Evolutionary conservation across 805 yeast species (phyloP).

Genomic region (Zygotorulaspora sp.): DNA sequence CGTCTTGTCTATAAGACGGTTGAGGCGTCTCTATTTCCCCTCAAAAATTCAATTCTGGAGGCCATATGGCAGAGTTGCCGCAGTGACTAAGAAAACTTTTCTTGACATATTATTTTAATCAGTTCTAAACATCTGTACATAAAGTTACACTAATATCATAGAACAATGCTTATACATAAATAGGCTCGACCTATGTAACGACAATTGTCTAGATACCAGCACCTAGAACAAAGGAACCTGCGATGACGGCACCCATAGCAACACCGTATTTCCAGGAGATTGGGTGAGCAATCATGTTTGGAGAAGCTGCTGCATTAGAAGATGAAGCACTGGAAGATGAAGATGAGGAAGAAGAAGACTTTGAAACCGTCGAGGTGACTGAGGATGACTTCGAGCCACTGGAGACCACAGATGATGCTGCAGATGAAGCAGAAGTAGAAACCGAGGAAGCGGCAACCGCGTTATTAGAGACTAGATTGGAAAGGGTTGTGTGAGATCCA

Average conservation of each 20-base stretch:
- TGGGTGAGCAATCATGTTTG: constrained; percentile 36
- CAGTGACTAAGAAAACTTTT: too few relatives aligned
- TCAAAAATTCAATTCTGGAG: too few relatives aligned
- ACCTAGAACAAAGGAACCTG: constrained; percentile 37
- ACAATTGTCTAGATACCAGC: constrained; percentile 11
- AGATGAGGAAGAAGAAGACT: constrained; percentile 14
- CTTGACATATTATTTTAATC: too few relatives aligned
- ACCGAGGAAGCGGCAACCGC: constrained; percentile 35
- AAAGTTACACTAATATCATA: too few relatives aligned
- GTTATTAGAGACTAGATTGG: constrained; percentile 30
- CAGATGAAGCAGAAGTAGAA: constrained; percentile 15
- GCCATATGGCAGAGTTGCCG: too few relatives aligned
- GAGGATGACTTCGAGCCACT: constrained; percentile 10
- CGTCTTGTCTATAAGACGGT: too few relatives aligned
- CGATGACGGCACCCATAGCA: constrained; percentile 38
- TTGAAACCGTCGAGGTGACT: constrained; percentile 19
- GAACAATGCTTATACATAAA: too few relatives aligned
- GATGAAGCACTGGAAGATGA: constrained; percentile 14
- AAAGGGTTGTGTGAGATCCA: constrained; percentile 13
- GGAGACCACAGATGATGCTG: constrained; percentile 7
- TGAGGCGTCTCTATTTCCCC: too few relatives aligned
- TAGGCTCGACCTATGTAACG: too few relatives aligned
- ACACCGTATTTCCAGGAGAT: constrained; percentile 40
- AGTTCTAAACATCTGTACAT: too few relatives aligned
- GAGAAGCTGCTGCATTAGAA: constrained; percentile 29